Evolutionary conservation across 257 asterid species (phyloP), one percentile per base, ranked within the genome.

Genomic region (Capsicum rhomboideum): DNA sequence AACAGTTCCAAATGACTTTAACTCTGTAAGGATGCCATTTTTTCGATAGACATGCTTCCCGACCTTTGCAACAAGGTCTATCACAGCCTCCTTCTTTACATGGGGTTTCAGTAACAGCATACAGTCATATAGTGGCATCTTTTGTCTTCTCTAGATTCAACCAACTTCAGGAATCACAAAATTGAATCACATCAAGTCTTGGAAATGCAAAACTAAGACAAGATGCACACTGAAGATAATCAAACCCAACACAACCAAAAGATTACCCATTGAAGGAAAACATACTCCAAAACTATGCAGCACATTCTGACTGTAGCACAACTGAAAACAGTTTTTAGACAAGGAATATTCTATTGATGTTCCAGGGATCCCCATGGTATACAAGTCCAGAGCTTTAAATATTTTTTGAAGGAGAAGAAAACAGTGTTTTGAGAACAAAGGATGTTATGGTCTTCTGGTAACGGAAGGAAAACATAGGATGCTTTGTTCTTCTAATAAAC

Each of bases 61-160:
- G 44, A 95, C 88, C 44, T 92, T 89, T 23, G 85, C 10, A 82
- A 90, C 83, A 88, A 95, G 87, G 84, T 91, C 97, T 78, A 90
- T 10, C 54, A 87, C 2, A 34, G 86, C 88, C 87, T 85, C 95
- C 79, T 79, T 82, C 18, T 8, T 10, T 20, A 94, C 89, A 61
- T 78, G 87, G 79, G 98, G 96, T 84, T 95, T 95, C 90, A 94
- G 68, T 88, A 95, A 88, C 85, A 95, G 94, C 97, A 95, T 88
- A 84, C 98, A 95, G 84, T 95, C 99, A 68, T 95, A 95, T 31
- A 95, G 97, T 58, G 99, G 98, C 99, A 95, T 95, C 85, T 89
- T 89, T 54, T 23, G 44, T 79, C 49, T 82, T 53, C 12, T 23
- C 44, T 82, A 50, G 66, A 68, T 55, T 71, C 82, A 71, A 80